Base-by-base conservation (phyloP, 2,329 filamentous ascomycete genomes). In the Camillea tinctor region DNA sequence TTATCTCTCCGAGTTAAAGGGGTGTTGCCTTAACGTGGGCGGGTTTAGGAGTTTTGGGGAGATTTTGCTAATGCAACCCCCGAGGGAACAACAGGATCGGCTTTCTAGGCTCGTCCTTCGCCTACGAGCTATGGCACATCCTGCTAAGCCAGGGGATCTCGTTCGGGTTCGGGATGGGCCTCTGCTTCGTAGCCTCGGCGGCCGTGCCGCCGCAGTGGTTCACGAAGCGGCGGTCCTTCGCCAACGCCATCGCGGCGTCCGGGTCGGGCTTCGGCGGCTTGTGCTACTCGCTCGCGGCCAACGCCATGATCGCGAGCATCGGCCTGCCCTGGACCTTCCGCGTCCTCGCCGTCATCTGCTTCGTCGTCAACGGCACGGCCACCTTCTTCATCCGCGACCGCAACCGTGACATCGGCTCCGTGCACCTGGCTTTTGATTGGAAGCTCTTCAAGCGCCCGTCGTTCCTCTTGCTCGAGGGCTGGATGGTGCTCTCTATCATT, bases 161-260 rank as follows among this genome's bases (percentile, higher is more conserved):
- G 57, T 93, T 94, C 63, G 91, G 91, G n/a, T 73, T 88, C 21
- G 91, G 90, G 2, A 88, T 94, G 82, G 91, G 91, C 0, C 88
- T 93, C 59, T 77, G 89, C 9, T 94, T 93, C 71, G 89, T 90
- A 0, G 84, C 85, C 0, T 85, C 81, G 4, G 88, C 89, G 2
- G 84, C 84, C 36, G 83, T 92, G 11, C 80, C 89, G 0, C 84
- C 89, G 1, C 89, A 93, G 71, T 93, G 89, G 89, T 93, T 93
- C 69, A 84, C 80, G 9, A 87, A 84, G 30, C 81, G 81, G 23
- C 82, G 90, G 1, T 89, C 86, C 24, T 80, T 93, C 15, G 89
- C 90, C 11, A 92, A 90, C 63, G 86, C 88, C 1, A 80, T 91
- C 19, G 79, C 83, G 0, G 84, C 89, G 1, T 83, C 84, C n/a